phyloP scores from a whole-genome alignment of 2,329 filamentous ascomycete genomes.

The Aspergillus sp. region DNA sequence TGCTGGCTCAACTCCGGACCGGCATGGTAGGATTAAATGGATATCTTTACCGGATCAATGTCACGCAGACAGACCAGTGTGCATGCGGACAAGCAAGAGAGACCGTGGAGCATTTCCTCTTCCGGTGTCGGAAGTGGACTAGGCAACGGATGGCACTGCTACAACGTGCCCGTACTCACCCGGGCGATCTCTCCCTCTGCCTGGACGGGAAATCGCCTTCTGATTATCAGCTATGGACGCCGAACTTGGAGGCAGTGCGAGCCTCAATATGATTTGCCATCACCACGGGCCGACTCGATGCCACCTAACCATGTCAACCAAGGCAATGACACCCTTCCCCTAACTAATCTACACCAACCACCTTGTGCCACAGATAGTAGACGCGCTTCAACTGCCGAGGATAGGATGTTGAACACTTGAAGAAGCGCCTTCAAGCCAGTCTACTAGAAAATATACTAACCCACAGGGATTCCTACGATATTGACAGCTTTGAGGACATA shows the following conservation, averaged over 20 bases:
- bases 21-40: slow-evolving; percentile 35
- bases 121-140: slow-evolving; percentile 31
- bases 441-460: too few species aligned
- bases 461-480: too few species aligned
- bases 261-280: slow-evolving; percentile 35
- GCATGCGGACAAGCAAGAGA: slow-evolving; percentile 26
- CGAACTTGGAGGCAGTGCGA: neutral
- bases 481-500: too few species aligned
- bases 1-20: slow-evolving; percentile 20
- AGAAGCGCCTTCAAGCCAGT: slow-evolving; percentile 31
- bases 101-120: slow-evolving; percentile 29
- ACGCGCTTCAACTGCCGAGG: slow-evolving; percentile 37
- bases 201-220: slow-evolving; percentile 11
- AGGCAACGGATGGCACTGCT: slow-evolving; percentile 19
- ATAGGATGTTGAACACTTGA: slow-evolving; percentile 40
- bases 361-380: slow-evolving; percentile 31
- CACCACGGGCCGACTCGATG: slow-evolving; percentile 28
- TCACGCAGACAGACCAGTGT: slow-evolving; percentile 20
- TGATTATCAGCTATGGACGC: neutral
- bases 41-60: slow-evolving; percentile 23
- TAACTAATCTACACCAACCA: neutral
- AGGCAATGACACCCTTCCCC: slow-evolving; percentile 4
- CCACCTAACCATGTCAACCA: slow-evolving; percentile 24
- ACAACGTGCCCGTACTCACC: too few species aligned
- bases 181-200: too few species aligned